phyloP scores from a whole-genome alignment of 441 rosid genomes.

The Cnidoscolus chayamansa region DNA sequence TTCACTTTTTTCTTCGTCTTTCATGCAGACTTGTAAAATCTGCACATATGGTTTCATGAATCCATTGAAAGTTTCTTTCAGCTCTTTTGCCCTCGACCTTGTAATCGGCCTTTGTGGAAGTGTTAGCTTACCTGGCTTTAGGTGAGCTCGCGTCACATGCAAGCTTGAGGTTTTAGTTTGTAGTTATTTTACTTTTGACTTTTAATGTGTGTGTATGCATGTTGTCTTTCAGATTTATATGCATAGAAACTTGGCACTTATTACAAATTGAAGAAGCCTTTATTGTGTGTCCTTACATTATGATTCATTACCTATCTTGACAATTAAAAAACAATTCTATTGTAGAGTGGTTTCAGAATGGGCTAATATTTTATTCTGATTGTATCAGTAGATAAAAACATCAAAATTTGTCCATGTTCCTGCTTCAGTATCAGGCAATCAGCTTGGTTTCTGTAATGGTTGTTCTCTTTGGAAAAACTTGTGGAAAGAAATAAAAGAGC shows the following conservation, averaged over 20 bases:
- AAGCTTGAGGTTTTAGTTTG: not conserved
- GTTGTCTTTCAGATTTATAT: not conserved
- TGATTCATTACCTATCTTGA: not conserved
- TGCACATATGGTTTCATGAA: too few species aligned
- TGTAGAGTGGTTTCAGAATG: not conserved
- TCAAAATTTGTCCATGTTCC: not conserved
- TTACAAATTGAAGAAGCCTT: not conserved
- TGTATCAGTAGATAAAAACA: not conserved
- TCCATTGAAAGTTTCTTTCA: too few species aligned
- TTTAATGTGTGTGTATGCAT: not conserved
- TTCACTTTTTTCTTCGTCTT: too few species aligned
- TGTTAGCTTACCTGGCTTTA: too few species aligned
- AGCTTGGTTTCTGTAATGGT: not conserved
- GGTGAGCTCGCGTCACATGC: not conserved
- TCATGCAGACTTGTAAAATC: too few species aligned
- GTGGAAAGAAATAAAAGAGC: conserved; percentile 1
- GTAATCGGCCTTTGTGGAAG: too few species aligned
- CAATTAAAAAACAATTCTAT: too few species aligned
- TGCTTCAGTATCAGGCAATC: not conserved
- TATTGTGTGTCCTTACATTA: not conserved
- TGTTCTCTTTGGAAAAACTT: not conserved
- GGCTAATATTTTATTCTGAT: not conserved
- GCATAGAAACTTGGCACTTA: not conserved
- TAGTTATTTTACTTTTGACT: not conserved
- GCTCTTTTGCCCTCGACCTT: too few species aligned